Evolutionary conservation across 2,329 filamentous ascomycete species (phyloP).

Genomic region (Cordyceps javanica): DNA sequence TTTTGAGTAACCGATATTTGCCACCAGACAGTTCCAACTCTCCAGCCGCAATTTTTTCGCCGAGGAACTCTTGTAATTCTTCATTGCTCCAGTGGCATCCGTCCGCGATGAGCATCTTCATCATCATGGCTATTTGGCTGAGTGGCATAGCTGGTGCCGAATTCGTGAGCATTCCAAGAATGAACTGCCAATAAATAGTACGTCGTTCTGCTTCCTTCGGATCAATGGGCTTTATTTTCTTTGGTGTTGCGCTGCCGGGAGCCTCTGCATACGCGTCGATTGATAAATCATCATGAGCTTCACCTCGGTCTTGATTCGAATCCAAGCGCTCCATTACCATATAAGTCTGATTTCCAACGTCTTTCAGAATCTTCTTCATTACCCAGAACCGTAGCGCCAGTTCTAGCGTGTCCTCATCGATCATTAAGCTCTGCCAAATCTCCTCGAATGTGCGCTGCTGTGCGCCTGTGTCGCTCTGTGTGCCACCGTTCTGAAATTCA

Average conservation of each 20-base stretch:
- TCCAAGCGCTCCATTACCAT: slow-evolving; percentile 61
- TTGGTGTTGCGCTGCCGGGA: slow-evolving; percentile 34
- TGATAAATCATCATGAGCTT: slow-evolving; percentile 27
- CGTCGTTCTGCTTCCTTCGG: slow-evolving; percentile 57
- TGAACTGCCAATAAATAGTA: slow-evolving; percentile 81
- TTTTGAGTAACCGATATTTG: slow-evolving; percentile 62
- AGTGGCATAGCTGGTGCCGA: slow-evolving; percentile 74
- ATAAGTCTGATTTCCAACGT: slow-evolving; percentile 49
- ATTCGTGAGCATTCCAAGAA: slow-evolving; percentile 92
- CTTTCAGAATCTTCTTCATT: slow-evolving; percentile 59
- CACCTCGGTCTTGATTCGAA: slow-evolving; percentile 24
- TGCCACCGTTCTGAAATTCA: slow-evolving; percentile 58
- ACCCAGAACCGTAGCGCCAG: slow-evolving; percentile 67
- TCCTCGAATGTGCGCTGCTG: slow-evolving; percentile 44
- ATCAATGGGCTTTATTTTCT: slow-evolving; percentile 50
- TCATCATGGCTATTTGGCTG: slow-evolving; percentile 82
- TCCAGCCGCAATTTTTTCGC: slow-evolving; percentile 66
- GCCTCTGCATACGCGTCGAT: slow-evolving; percentile 20
- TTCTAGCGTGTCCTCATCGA: slow-evolving; percentile 66
- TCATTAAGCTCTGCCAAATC: slow-evolving; percentile 54
- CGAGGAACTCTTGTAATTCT: slow-evolving; percentile 75
- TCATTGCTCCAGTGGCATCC: slow-evolving; percentile 88
- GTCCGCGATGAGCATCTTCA: slow-evolving; percentile 83
- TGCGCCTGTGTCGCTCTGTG: slow-evolving; percentile 28
- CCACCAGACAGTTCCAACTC: slow-evolving; percentile 64